phyloP scores from a whole-genome alignment of 768 basidiomycete genomes.

The Boletus subparvulus region DNA sequence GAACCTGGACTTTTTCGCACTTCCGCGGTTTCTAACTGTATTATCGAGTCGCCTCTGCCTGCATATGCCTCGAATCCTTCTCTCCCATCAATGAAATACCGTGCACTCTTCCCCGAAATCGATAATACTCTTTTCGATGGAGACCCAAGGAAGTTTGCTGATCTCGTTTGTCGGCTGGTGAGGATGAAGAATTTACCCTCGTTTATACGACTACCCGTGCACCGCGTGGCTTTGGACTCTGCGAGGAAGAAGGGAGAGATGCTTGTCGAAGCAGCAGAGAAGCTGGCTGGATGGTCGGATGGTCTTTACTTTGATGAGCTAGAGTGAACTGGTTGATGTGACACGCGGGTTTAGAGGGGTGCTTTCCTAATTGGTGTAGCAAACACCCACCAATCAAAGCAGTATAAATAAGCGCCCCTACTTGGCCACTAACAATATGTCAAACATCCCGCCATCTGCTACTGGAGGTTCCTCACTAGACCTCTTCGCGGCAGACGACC shows the following conservation, averaged over 20 bases:
- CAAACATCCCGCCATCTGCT: constrained; percentile 43
- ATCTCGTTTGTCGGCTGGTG: constrained; percentile 17
- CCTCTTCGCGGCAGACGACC: constrained; percentile 75
- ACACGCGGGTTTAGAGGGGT: background rate
- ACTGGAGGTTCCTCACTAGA: constrained; percentile 53
- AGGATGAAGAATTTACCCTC: constrained; percentile 16
- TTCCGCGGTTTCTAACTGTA: constrained; percentile 6
- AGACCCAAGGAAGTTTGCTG: constrained; percentile 25
- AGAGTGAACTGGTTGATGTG: background rate
- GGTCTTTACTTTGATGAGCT: constrained; percentile 20
- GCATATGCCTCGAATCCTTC: constrained; percentile 26
- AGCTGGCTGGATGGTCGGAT: constrained; percentile 22
- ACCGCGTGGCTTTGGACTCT: constrained; percentile 22
- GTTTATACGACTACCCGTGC: constrained; percentile 24
- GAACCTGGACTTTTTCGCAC: constrained; percentile 29
- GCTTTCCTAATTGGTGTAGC: constrained; percentile 11
- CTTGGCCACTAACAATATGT: constrained; percentile 21
- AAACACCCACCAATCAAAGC: constrained; percentile 34
- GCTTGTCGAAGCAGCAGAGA: constrained; percentile 23
- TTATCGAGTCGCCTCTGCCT: constrained; percentile 13
- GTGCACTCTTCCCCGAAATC: constrained; percentile 18
- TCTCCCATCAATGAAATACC: constrained; percentile 25
- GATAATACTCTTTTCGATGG: constrained; percentile 21
- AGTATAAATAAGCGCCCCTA: constrained; percentile 32
- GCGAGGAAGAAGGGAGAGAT: constrained; percentile 21